Evolutionary conservation across 2,329 filamentous ascomycete genomes (phyloP).

Genomic region (Aspergillus latus): DNA sequence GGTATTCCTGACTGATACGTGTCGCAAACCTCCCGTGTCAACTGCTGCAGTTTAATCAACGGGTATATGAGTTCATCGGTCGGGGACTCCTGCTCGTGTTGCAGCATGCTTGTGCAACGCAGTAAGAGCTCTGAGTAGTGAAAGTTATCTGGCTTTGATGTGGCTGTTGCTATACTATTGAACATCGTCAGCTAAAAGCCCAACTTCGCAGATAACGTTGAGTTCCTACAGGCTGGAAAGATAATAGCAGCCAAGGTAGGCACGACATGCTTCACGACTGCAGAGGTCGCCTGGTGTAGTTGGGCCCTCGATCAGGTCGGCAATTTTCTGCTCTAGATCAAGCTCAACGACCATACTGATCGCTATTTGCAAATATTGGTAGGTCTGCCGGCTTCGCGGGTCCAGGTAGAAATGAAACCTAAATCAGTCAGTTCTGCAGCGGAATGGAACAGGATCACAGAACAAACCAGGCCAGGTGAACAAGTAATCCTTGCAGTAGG

Average conservation of each 20-base stretch:
- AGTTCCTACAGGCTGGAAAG: constrained; percentile 1
- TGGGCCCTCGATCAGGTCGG: background rate
- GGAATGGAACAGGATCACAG: background rate
- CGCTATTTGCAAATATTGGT: constrained; percentile 2
- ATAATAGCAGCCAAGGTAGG: constrained; percentile 6
- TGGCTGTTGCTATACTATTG: background rate
- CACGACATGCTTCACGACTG: background rate
- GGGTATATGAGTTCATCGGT: constrained; percentile 7
- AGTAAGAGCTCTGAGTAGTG: background rate
- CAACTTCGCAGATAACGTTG: background rate
- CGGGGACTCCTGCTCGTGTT: background rate
- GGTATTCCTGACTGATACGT: background rate
- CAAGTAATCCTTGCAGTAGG: constrained; percentile 1
- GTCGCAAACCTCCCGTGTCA: background rate
- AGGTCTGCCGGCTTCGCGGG: constrained; percentile 3
- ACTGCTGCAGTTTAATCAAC: constrained; percentile 1
- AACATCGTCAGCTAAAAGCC: background rate
- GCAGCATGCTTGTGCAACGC: background rate
- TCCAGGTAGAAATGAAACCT: constrained; percentile 9
- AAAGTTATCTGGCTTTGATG: constrained; percentile 1
- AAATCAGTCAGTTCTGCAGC: background rate
- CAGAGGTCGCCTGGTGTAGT: background rate
- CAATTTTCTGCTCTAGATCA: background rate
- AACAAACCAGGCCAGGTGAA: constrained; percentile 3
- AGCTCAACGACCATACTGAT: constrained; percentile 5